phyloP scores from a whole-genome alignment of 345 rosid genomes.

The Ceriops zippeliana region DNA sequence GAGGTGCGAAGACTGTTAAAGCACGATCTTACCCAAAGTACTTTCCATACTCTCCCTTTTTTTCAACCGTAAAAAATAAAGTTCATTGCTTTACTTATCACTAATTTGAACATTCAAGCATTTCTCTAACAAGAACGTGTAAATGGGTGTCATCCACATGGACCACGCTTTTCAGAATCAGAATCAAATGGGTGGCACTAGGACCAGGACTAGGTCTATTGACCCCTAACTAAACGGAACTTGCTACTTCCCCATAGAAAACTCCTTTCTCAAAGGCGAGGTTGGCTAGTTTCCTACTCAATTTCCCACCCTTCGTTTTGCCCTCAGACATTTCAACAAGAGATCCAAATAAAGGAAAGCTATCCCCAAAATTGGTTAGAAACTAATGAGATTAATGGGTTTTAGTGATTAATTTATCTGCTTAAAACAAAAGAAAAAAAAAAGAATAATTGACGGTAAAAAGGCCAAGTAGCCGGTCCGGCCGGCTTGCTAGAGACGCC shows the following conservation, averaged over 20 bases:
- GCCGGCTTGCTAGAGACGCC: slow-evolving; percentile 30
- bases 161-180: slow-evolving; percentile 4
- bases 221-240: slow-evolving; percentile 47
- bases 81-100: neutral
- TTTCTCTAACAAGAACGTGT: slow-evolving; percentile 6
- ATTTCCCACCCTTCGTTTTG: slow-evolving; percentile 35
- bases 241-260: slow-evolving; percentile 22
- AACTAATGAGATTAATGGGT: neutral
- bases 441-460: neutral
- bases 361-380: slow-evolving; percentile 17
- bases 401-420: neutral
- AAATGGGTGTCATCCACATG: slow-evolving; percentile 13
- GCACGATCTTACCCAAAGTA: too few relatives aligned
- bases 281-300: slow-evolving; percentile 22
- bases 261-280: slow-evolving; percentile 29
- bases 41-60: too few relatives aligned
- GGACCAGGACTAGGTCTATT: slow-evolving; percentile 37
- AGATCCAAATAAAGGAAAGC: slow-evolving; percentile 39
- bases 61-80: too few relatives aligned
- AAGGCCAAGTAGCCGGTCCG: slow-evolving; percentile 12
- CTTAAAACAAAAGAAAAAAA: neutral
- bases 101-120: neutral
- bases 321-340: slow-evolving; percentile 38
- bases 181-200: neutral
- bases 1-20: too few relatives aligned